A percentile compares a stretch with the other conserved stretches of the same genome.
Evolutionary conservation across 306 rosid species (phyloP).

Genomic region (Cucurbita moschata): DNA sequence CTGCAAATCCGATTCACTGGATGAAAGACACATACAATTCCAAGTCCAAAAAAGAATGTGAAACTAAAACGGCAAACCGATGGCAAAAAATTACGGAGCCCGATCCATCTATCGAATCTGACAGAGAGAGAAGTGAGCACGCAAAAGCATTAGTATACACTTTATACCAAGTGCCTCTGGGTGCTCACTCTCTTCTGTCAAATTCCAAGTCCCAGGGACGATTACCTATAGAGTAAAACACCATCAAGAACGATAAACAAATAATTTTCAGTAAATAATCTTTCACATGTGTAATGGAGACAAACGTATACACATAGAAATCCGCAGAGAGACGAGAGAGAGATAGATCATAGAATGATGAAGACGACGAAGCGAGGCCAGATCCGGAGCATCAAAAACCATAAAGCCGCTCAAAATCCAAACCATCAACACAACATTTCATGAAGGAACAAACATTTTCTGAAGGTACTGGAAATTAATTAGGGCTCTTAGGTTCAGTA

Average conservation of each 20-base stretch:
- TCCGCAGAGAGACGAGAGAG: not conserved
- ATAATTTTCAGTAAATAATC: not conserved
- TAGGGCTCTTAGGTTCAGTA: not conserved
- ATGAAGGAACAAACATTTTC: not conserved
- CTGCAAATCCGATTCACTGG: not conserved
- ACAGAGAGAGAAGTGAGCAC: constrained; percentile 90
- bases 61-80: not conserved
- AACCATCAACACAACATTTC: not conserved
- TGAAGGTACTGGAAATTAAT: constrained; percentile 1
- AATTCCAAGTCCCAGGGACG: constrained; percentile 25
- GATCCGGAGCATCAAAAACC: not conserved
- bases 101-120: constrained; percentile 26
- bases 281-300: not conserved
- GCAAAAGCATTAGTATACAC: constrained; percentile 43
- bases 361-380: not conserved
- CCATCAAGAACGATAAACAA: not conserved
- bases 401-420: not conserved
- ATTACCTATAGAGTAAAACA: not conserved
- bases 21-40: not conserved
- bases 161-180: constrained; percentile 44
- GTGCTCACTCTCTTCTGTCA: constrained; percentile 99
- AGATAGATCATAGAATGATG: not conserved
- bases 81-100: not conserved
- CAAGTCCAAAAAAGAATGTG: not conserved
- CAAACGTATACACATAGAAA: not conserved